These are phyloP conservation scores for Aspergillus tubingensis DNA, from an alignment of 2,329 filamentous ascomycete genomes.

Conservation along the genomic window DNA sequence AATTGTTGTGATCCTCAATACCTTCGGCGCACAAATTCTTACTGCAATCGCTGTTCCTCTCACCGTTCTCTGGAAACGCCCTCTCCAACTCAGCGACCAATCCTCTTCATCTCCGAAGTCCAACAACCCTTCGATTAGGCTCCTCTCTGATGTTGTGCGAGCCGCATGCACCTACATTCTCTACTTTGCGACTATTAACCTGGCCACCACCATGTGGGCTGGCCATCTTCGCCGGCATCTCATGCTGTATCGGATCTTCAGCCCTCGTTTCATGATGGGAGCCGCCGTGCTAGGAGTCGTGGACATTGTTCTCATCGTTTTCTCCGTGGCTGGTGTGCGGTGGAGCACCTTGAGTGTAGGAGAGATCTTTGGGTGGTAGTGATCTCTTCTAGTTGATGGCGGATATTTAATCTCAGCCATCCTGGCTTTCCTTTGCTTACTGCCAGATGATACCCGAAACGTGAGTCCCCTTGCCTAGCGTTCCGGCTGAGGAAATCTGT, in stretches of 20 bases:
- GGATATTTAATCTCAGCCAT: background rate
- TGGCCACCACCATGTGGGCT: slow-evolving; percentile 89
- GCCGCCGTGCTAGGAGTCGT: slow-evolving; percentile 71
- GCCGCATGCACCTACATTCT: slow-evolving; percentile 73
- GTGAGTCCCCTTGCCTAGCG: background rate
- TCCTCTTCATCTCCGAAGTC: slow-evolving; percentile 21
- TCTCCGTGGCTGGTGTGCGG: slow-evolving; percentile 73
- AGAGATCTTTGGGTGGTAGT: slow-evolving; percentile 82
- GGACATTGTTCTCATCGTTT: slow-evolving; percentile 70
- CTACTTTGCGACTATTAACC: slow-evolving; percentile 78
- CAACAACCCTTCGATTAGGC: slow-evolving; percentile 31
- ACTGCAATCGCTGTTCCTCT: slow-evolving; percentile 78
- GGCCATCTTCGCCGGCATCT: slow-evolving; percentile 85
- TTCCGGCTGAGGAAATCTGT: background rate
- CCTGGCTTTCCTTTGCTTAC: background rate
- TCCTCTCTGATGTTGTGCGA: slow-evolving; percentile 70
- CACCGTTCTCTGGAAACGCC: slow-evolving; percentile 84
- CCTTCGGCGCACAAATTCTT: slow-evolving; percentile 84
- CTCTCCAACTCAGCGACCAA: slow-evolving; percentile 66
- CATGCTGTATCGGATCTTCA: slow-evolving; percentile 95
- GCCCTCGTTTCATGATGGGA: slow-evolving; percentile 85
- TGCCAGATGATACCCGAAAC: background rate
- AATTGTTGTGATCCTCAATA: slow-evolving; percentile 78
- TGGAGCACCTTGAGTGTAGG: slow-evolving; percentile 76
- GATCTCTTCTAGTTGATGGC: background rate